Percentiles rank a stretch among this genome's conserved stretches.
phyloP scores from a whole-genome alignment of 306 rosid genomes.

The Quercus ilex region DNA sequence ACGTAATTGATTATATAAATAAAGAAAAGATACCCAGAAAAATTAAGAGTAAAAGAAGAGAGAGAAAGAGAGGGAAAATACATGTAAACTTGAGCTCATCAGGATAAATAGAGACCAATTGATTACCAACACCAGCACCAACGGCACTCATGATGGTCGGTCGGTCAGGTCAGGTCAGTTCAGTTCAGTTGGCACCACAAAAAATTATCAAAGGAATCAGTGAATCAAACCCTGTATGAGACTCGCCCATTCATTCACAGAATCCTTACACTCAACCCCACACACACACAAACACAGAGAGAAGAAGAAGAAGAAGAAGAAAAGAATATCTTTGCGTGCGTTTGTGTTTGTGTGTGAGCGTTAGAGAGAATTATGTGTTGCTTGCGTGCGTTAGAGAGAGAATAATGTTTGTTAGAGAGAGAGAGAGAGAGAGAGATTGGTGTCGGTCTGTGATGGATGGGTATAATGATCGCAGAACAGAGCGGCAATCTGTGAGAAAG shows the following conservation, averaged over 20 bases:
- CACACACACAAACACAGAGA: neutral
- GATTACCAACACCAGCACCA: constrained; percentile 14
- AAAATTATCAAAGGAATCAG: constrained; percentile 11
- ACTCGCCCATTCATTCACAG: constrained; percentile 1
- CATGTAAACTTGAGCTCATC: constrained; percentile 83
- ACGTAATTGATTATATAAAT: neutral
- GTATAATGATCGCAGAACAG: no score
- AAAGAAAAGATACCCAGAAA: neutral
- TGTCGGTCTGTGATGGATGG: no score
- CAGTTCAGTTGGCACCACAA: neutral
- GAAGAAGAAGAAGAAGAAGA: neutral
- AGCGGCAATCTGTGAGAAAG: neutral
- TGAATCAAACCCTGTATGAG: neutral
- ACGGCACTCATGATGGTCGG: constrained; percentile 59
- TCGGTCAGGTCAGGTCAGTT: constrained; percentile 12
- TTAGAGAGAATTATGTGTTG: neutral
- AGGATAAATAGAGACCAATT: constrained; percentile 58
- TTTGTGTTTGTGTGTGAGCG: neutral
- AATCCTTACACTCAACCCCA: neutral
- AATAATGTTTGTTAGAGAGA: neutral
- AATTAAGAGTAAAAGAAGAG: neutral
- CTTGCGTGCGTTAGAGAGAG: neutral
- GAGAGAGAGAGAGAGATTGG: neutral
- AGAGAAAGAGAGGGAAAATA: constrained; percentile 20
- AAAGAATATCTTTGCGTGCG: neutral